Evolutionary conservation across 2,329 filamentous ascomycete species (phyloP), one percentile per base, ranked within the genome.

Genomic region (Fusarium sp.): DNA sequence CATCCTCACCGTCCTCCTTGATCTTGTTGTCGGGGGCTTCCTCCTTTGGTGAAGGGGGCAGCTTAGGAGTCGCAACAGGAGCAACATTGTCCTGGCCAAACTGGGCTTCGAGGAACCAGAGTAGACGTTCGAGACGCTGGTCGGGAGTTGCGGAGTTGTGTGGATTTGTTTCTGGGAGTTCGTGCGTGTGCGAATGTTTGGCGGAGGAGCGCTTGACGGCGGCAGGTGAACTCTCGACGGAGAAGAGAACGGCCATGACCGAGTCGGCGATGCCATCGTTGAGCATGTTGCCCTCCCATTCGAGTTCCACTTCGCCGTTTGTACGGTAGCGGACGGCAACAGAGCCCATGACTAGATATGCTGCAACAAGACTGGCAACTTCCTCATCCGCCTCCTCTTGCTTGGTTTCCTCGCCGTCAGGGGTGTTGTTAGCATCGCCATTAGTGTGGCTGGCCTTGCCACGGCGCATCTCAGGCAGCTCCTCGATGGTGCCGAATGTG

Each of bases 261-360:
- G 96, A 94, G 81, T 99, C 96, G n/a, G 96, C 96, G 76, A 99
- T 97, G 65, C 94, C 94, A 77, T 99, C 96, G 79, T 98, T 99
- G 76, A 98, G 91, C 84, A 97, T 93, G 78, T 98, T 99, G 62
- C 95, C 96, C 79, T 98, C 95, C 96, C 96, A 99, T 81, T 97
- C 94, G 3, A 98, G 85, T 78, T 97, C 94, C 7, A 98, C 89
- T 77, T 96, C 91, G 60, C 95, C 93, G 71, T 90, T 91, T 66
- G 85, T 88, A 68, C 88, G 88, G 80, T 96, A 94, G 18, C 91
- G 89, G n/a, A 98, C 90, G 8, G 89, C 89, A 30, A 98, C 90
- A 80, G 93, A 96, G 69, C 94, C 95, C 95, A 99, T 98, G 75
- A 99, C 89, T 30, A 90, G 82, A 73, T 91, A 91, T 4, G 88